phyloP scores from a whole-genome alignment of 192 early-diverging fungal genomes.

The Rhizophagus sp. region DNA sequence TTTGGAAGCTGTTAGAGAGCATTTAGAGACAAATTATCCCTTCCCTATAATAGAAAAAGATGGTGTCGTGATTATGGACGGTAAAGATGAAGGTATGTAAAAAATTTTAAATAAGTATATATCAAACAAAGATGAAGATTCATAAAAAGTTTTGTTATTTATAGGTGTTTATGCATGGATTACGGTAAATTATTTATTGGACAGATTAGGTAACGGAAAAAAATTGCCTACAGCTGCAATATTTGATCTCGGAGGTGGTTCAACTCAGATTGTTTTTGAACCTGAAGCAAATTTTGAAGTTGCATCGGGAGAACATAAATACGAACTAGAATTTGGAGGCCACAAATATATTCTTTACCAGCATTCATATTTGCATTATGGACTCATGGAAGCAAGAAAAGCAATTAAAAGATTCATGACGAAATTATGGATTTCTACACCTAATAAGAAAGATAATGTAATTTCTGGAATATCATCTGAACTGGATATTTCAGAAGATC shows the following conservation, averaged over 20 bases:
- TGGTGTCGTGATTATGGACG: conserved; percentile 92
- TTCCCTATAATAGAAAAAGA: conserved; percentile 73
- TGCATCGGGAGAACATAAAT: conserved; percentile 71
- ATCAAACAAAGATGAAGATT: neutral
- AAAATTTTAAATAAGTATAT: neutral
- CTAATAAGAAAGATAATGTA: conserved; percentile 36
- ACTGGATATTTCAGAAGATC: conserved; percentile 33
- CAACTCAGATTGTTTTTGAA: conserved; percentile 98
- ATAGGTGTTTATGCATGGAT: conserved; percentile 96
- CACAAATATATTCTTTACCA: conserved; percentile 86
- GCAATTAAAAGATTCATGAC: conserved; percentile 61
- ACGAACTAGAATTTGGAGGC: conserved; percentile 69
- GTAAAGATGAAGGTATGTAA: conserved; percentile 84
- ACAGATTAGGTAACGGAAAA: conserved; percentile 57
- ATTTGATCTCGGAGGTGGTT: conserved; percentile 96
- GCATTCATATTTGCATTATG: conserved; percentile 93
- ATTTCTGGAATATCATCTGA: conserved; percentile 24
- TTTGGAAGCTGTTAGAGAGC: conserved; percentile 66
- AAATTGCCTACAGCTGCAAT: conserved; percentile 75
- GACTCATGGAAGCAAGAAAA: conserved; percentile 83
- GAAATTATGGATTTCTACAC: conserved; percentile 33
- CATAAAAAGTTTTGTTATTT: neutral
- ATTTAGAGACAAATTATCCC: conserved; percentile 73
- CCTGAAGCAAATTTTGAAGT: conserved; percentile 54
- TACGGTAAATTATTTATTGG: conserved; percentile 91